phyloP scores from a whole-genome alignment of 768 basidiomycete species.

The Naganishia vaughanmartiniae region DNA sequence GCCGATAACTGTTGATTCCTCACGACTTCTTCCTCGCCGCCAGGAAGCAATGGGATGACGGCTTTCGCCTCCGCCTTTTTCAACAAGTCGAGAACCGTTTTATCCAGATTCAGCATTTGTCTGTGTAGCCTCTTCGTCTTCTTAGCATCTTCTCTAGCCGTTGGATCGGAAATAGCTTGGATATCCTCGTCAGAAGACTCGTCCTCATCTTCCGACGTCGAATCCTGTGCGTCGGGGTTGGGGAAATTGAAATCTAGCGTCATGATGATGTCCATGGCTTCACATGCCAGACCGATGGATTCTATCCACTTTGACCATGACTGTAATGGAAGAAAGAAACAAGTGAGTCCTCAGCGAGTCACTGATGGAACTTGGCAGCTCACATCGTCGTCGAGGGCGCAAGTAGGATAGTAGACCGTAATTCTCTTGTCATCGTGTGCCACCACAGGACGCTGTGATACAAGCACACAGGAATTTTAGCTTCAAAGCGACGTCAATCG shows the following conservation, averaged over 20 bases:
- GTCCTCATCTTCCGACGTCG: not conserved
- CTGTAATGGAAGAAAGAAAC: not conserved
- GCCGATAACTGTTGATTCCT: constrained; percentile 49
- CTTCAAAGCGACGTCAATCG: not conserved
- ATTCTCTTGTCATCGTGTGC: constrained; percentile 46
- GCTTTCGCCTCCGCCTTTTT: constrained; percentile 42
- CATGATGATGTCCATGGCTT: constrained; percentile 45
- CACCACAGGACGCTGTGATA: constrained; percentile 36
- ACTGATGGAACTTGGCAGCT: not conserved
- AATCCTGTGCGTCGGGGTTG: constrained; percentile 21
- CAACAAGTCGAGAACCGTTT: constrained; percentile 41
- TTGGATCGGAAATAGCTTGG: constrained; percentile 14
- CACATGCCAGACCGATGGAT: constrained; percentile 37
- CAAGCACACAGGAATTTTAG: not conserved
- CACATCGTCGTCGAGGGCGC: constrained; percentile 36
- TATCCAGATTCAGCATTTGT: constrained; percentile 41
- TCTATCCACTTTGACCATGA: constrained; percentile 49
- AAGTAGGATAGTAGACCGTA: constrained; percentile 45
- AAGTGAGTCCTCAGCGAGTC: not conserved
- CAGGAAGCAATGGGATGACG: constrained; percentile 48
- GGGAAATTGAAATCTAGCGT: constrained; percentile 40
- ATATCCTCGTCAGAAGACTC: constrained; percentile 27
- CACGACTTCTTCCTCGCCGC: constrained; percentile 50
- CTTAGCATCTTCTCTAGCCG: constrained; percentile 10
- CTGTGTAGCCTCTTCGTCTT: constrained; percentile 29